A percentile compares a stretch with the other conserved stretches of the same genome.
Evolutionary conservation across 352 stramenopile genomes (phyloP).

Genomic region (Phytophthora crassamura): DNA sequence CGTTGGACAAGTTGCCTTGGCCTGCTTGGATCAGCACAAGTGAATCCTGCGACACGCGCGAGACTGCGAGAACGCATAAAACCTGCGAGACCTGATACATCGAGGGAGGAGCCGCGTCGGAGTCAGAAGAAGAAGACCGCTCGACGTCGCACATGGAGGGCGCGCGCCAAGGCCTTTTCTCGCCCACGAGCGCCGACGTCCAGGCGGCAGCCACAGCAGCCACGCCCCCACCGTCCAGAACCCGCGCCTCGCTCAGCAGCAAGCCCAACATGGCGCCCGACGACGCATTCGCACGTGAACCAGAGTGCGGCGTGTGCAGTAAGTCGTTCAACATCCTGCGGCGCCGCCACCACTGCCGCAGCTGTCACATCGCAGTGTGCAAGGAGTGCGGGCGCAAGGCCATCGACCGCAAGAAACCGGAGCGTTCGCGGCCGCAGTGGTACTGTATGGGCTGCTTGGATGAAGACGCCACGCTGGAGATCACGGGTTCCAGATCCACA

Average conservation of each 20-base stretch:
- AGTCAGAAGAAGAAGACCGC: constrained; percentile 25
- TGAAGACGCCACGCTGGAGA: constrained; percentile 71
- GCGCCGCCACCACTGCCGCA: constrained; percentile 85
- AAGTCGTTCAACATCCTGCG: constrained; percentile 86
- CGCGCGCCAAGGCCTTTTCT: constrained; percentile 37
- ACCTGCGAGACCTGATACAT: constrained; percentile 21
- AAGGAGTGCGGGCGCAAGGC: constrained; percentile 87
- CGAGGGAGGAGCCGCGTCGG: constrained; percentile 21
- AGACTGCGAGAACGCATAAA: constrained; percentile 14
- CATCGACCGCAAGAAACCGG: constrained; percentile 63
- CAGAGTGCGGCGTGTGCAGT: constrained; percentile 74
- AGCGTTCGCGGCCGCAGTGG: constrained; percentile 74
- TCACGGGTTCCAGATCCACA: constrained; percentile 53
- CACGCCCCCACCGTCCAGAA: constrained; percentile 19
- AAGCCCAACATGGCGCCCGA: constrained; percentile 50
- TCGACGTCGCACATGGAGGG: constrained; percentile 28
- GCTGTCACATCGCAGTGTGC: constrained; percentile 84
- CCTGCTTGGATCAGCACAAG: background rate
- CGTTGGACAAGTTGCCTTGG: constrained; percentile 13
- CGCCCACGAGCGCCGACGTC: constrained; percentile 37
- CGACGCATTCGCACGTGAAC: constrained; percentile 73
- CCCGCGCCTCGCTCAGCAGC: constrained; percentile 42
- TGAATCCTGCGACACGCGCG: constrained; percentile 38
- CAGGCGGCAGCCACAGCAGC: constrained; percentile 20
- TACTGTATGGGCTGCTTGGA: constrained; percentile 79